Conservation (phyloP, 2,329 filamentous ascomycete species). For the Ophiostoma piceae region DNA sequence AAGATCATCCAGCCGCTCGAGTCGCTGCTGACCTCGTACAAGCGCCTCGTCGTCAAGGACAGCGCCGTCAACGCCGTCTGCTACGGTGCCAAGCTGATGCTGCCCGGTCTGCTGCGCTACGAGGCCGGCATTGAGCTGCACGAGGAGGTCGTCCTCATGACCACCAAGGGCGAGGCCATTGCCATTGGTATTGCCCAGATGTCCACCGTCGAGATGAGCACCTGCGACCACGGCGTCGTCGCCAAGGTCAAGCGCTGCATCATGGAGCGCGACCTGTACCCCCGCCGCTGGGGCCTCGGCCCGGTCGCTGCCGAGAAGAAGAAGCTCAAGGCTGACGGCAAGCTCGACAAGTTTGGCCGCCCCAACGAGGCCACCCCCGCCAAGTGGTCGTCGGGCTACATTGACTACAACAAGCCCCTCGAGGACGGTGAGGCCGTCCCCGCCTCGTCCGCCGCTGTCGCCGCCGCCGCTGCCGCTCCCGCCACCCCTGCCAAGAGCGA, state of each 20-base stretch:
- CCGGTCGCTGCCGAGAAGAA: constrained; percentile 95
- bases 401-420: constrained; percentile 68
- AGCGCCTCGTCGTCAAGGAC: constrained; percentile 96
- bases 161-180: constrained; percentile 97
- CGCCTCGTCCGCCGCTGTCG: constrained; percentile 37
- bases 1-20: constrained; percentile 89
- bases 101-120: constrained; percentile 89
- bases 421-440: constrained; percentile 35
- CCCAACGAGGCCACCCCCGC: constrained; percentile 88
- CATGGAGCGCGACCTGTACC: constrained; percentile 98
- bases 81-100: constrained; percentile 98
- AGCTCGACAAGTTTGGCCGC: constrained; percentile 95
- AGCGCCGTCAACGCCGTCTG: constrained; percentile 94
- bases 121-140: constrained; percentile 58
- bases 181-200: constrained; percentile 94
- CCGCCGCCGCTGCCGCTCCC: constrained; percentile 39
- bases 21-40: constrained; percentile 86
- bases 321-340: constrained; percentile 97
- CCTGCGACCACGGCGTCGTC: constrained; percentile 94
- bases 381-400: constrained; percentile 89
- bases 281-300: constrained; percentile 91
- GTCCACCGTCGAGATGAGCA: constrained; percentile 94
- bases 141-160: constrained; percentile 97
- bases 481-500: constrained; percentile 32
- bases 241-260: constrained; percentile 99